These are phyloP conservation scores for Alternaria incomplexa DNA, from an alignment of 2,329 filamentous ascomycete genomes.

Conservation along the genomic window DNA sequence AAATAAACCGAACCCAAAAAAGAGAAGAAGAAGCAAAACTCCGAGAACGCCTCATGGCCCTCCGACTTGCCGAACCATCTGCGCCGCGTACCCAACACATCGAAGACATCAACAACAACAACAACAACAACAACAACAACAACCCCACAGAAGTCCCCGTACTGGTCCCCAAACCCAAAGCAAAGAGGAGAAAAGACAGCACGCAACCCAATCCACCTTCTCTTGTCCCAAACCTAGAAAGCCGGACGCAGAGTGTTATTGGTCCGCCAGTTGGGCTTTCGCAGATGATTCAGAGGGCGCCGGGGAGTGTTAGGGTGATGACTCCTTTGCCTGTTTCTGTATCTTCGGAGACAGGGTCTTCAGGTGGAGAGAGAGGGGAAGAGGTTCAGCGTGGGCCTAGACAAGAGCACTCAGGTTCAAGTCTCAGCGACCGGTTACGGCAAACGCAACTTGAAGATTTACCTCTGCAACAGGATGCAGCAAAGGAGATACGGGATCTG, in stretches of 20 bases:
- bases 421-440: neutral
- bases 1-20: neutral
- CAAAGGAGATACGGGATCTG: neutral
- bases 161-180: neutral
- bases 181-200: neutral
- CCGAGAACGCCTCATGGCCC: neutral
- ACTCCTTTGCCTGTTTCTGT: neutral
- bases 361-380: no score
- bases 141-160: neutral
- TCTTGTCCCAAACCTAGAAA: neutral
- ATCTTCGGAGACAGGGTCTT: neutral
- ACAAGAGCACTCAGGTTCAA: neutral
- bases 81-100: neutral
- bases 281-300: neutral
- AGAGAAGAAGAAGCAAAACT: neutral
- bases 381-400: no score
- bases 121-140: neutral
- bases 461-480: neutral
- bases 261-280: neutral
- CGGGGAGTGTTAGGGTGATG: neutral
- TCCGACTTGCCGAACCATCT: neutral
- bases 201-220: neutral
- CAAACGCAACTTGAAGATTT: slow-evolving; percentile 1
- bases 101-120: neutral
- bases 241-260: neutral